phyloP scores from a whole-genome alignment of 768 basidiomycete species.

The Pisolithus tinctorius region DNA sequence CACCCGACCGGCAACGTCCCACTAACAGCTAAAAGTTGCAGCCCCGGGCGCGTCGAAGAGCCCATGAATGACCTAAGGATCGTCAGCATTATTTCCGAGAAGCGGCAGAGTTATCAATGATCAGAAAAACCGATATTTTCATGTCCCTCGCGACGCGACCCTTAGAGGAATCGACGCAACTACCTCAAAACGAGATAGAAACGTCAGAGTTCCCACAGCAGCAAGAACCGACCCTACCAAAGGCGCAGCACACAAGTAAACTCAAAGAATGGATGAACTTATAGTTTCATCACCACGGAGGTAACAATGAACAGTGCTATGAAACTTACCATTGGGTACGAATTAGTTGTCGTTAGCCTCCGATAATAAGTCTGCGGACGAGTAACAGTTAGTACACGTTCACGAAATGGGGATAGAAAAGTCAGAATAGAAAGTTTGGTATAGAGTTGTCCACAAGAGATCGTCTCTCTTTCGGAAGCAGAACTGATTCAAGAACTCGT shows the following conservation, averaged over 20 bases:
- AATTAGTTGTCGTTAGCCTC: too few species aligned
- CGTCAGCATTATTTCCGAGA: slow-evolving; percentile 4
- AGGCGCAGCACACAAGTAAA: slow-evolving; percentile 30
- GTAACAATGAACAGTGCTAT: background rate
- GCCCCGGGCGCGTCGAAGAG: background rate
- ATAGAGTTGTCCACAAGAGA: slow-evolving; percentile 66
- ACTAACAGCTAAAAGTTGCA: too few species aligned
- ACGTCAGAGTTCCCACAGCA: slow-evolving; percentile 25
- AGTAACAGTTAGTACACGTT: slow-evolving; percentile 1
- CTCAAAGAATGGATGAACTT: slow-evolving; percentile 88
- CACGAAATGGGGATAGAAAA: background rate
- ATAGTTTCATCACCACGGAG: slow-evolving; percentile 48
- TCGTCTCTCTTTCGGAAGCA: slow-evolving; percentile 74
- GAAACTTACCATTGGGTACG: too few species aligned
- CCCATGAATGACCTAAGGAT: background rate
- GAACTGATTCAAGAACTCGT: slow-evolving; percentile 62
- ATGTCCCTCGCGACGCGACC: slow-evolving; percentile 33
- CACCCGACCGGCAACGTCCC: too few species aligned
- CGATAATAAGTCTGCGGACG: too few species aligned
- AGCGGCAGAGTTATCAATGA: background rate
- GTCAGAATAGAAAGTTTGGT: slow-evolving; percentile 46
- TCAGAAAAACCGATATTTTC: slow-evolving; percentile 70
- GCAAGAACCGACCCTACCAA: slow-evolving; percentile 30
- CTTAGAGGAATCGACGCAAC: slow-evolving; percentile 30
- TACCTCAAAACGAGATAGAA: slow-evolving; percentile 44